phyloP scores from a whole-genome alignment of 495 filamentous ascomycete genomes.

The Aspergillus bridgeri region DNA sequence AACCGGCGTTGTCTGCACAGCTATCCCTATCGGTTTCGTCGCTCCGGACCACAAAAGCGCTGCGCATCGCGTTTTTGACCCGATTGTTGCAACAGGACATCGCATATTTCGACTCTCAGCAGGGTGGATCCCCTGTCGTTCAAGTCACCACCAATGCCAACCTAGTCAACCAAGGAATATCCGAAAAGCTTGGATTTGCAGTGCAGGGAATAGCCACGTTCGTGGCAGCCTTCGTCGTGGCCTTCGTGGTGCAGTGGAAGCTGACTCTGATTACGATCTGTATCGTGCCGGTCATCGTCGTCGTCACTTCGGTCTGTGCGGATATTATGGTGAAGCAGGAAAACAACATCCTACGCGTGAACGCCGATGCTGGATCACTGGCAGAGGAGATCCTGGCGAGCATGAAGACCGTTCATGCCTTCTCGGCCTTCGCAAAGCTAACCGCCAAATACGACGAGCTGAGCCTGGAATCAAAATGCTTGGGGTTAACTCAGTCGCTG shows the following conservation, averaged over 20 bases:
- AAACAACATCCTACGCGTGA: conserved; percentile 7
- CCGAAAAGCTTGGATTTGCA: conserved; percentile 30
- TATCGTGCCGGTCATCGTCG: conserved; percentile 9
- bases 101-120: conserved; percentile 75
- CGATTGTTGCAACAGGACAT: conserved; percentile 57
- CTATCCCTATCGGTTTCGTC: not conserved
- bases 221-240: conserved; percentile 29
- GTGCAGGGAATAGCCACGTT: conserved; percentile 26
- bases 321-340: not conserved
- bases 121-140: conserved; percentile 76
- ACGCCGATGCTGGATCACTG: conserved; percentile 12
- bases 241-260: conserved; percentile 31
- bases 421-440: conserved; percentile 11
- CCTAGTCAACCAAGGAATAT: conserved; percentile 30
- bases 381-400: conserved; percentile 18
- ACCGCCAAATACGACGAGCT: conserved; percentile 8
- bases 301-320: conserved; percentile 46
- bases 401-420: conserved; percentile 14
- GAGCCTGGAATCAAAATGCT: not conserved
- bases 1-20: not conserved
- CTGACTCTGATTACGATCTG: conserved; percentile 22
- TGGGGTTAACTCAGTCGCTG: not conserved
- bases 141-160: conserved; percentile 58
- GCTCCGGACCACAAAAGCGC: not conserved
- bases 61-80: not conserved